Evolutionary conservation across 495 filamentous ascomycete genomes (phyloP).

Genomic region (Tuber aestivum): DNA sequence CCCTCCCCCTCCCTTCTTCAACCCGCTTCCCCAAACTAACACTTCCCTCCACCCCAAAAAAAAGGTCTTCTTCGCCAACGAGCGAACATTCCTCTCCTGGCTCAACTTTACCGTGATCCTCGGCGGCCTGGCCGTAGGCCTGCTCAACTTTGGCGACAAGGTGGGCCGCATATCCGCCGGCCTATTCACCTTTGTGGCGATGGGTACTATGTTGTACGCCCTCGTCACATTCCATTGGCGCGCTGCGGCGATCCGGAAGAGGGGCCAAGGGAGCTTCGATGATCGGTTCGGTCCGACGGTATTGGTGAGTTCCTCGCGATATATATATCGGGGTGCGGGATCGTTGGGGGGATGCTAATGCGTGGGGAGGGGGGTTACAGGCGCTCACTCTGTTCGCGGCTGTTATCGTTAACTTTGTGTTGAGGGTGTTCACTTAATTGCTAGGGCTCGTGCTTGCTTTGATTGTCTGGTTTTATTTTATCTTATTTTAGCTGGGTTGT

Average conservation of each 20-base stretch:
- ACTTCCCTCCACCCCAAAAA: neutral
- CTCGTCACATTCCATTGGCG: slow-evolving; percentile 94
- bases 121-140: slow-evolving; percentile 87
- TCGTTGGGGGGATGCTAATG: neutral
- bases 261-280: slow-evolving; percentile 92
- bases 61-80: slow-evolving; percentile 96
- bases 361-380: slow-evolving; percentile 44
- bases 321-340: neutral
- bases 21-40: slow-evolving; percentile 7
- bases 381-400: slow-evolving; percentile 76
- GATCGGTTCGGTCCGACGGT: slow-evolving; percentile 90
- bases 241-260: slow-evolving; percentile 80
- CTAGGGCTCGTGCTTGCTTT: neutral
- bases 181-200: slow-evolving; percentile 88
- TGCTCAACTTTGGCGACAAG: slow-evolving; percentile 95
- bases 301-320: slow-evolving; percentile 47
- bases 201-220: slow-evolving; percentile 93
- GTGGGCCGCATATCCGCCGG: slow-evolving; percentile 86
- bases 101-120: slow-evolving; percentile 97
- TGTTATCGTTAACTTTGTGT: slow-evolving; percentile 87
- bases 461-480: neutral
- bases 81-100: slow-evolving; percentile 98
- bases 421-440: slow-evolving; percentile 56
- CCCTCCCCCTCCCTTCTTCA: neutral
- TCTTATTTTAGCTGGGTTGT: slow-evolving; percentile 7